Conservation (phyloP, 352 stramenopile species). For the Globisporangium rhizosaccharum region DNA sequence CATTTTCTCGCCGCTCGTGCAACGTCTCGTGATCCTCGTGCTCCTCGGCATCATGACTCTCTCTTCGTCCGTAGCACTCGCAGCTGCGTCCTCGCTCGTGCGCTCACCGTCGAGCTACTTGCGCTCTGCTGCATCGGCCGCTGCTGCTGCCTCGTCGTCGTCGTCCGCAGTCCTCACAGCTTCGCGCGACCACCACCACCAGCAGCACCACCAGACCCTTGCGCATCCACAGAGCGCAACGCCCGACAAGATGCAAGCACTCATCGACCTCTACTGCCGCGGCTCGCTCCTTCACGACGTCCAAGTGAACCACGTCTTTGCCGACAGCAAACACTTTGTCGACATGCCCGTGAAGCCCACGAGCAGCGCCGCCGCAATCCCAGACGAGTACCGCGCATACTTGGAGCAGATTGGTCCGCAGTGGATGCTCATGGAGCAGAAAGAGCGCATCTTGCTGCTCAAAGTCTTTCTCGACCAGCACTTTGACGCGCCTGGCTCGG, state of each 20-base stretch:
- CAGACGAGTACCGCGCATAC: conserved; percentile 25
- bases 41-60: conserved; percentile 4
- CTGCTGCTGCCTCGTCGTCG: not conserved
- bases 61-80: conserved; percentile 3
- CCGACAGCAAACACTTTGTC: conserved; percentile 88
- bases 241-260: conserved; percentile 1
- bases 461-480: conserved; percentile 47
- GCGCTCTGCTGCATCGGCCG: not conserved
- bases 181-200: no score
- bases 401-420: conserved; percentile 19
- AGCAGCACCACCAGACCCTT: not conserved
- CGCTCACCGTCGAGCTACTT: conserved; percentile 5
- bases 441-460: conserved; percentile 27
- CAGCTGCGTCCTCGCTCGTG: conserved; percentile 1
- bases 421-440: conserved; percentile 11
- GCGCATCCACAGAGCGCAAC: not conserved
- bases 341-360: conserved; percentile 76
- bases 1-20: conserved; percentile 1
- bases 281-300: conserved; percentile 57
- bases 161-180: not conserved
- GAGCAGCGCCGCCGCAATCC: conserved; percentile 26
- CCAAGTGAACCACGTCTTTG: conserved; percentile 58
- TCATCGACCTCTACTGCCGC: conserved; percentile 35
- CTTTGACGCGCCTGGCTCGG: conserved; percentile 55
- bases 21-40: conserved; percentile 2